These are phyloP conservation scores for Leishmania tropica DNA, from an alignment of 208 protist species.

Conservation along the genomic window DNA sequence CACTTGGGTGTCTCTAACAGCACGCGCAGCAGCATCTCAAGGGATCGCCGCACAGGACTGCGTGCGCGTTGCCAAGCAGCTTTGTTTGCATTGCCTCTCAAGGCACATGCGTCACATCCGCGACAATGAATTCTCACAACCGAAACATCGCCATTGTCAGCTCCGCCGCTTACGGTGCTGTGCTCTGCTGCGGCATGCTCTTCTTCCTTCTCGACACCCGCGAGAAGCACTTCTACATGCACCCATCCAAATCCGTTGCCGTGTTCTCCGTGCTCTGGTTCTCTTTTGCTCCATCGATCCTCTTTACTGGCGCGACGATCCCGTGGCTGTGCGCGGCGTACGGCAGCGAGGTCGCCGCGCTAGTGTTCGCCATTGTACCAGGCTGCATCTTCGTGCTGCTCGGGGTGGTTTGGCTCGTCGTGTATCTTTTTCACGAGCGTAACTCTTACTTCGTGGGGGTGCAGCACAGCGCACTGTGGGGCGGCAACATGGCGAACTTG, in stretches of 20 bases:
- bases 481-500: not conserved
- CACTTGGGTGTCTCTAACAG: not conserved
- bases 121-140: constrained; percentile 23
- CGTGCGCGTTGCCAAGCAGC: not conserved
- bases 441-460: not conserved
- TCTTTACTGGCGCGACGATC: constrained; percentile 45
- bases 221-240: constrained; percentile 29
- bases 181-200: constrained; percentile 43
- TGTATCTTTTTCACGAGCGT: constrained; percentile 17
- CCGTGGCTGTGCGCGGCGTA: constrained; percentile 59
- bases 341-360: constrained; percentile 28
- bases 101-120: not conserved
- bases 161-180: constrained; percentile 46
- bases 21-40: not conserved
- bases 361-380: constrained; percentile 50
- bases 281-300: constrained; percentile 47
- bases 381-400: constrained; percentile 46
- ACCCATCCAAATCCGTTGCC: constrained; percentile 21
- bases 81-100: not conserved
- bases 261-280: constrained; percentile 57
- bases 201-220: constrained; percentile 31
- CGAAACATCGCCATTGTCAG: constrained; percentile 59
- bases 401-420: constrained; percentile 28
- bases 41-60: not conserved
- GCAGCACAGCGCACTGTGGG: not conserved